phyloP scores from a whole-genome alignment of 106 monocot genomes.

The Dendrobium officinale region DNA sequence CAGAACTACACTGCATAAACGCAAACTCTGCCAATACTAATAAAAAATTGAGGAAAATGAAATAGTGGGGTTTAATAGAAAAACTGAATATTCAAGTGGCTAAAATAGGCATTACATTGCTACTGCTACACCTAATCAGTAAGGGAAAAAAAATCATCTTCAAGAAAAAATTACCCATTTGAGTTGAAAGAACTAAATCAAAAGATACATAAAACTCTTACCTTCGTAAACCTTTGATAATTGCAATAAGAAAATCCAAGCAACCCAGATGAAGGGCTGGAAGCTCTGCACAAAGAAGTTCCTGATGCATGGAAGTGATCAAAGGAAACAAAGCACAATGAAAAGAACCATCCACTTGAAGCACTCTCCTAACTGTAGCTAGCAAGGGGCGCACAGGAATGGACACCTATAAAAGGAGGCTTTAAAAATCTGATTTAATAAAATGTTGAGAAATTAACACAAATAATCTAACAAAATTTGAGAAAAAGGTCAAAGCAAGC shows the following conservation, averaged over 20 bases:
- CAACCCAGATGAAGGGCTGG: slow-evolving; percentile 54
- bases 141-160: background rate
- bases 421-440: background rate
- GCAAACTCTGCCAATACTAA: too few species aligned
- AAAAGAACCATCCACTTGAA: slow-evolving; percentile 75
- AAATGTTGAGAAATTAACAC: background rate
- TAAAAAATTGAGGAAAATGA: too few species aligned
- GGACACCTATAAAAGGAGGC: slow-evolving; percentile 28
- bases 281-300: slow-evolving; percentile 82
- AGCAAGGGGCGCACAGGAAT: slow-evolving; percentile 50
- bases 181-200: background rate
- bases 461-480: background rate
- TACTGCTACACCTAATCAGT: background rate
- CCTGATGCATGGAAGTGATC: slow-evolving; percentile 76
- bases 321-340: slow-evolving; percentile 32
- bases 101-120: background rate
- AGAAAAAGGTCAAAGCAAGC: too few species aligned
- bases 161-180: background rate
- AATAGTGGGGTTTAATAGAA: too few species aligned
- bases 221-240: slow-evolving; percentile 65
- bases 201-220: slow-evolving; percentile 10
- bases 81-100: background rate
- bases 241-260: slow-evolving; percentile 70
- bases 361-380: slow-evolving; percentile 55
- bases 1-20: background rate